Evolutionary conservation across 805 yeast species (phyloP), one percentile per base, ranked within the genome.

Genomic region (Lipomyces chichibuensis): DNA sequence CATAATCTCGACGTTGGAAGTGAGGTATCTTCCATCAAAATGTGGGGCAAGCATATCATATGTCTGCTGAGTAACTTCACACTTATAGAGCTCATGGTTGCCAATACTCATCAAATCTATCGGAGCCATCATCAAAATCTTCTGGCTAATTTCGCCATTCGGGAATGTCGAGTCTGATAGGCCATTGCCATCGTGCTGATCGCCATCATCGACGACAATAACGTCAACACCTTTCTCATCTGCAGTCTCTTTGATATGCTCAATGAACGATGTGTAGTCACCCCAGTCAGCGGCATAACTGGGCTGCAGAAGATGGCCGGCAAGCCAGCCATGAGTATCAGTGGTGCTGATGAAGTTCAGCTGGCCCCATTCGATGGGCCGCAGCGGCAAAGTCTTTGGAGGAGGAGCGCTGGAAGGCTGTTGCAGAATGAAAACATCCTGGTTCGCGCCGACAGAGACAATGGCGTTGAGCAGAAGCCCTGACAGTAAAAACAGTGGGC

Each of bases 241-340:
- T 0, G 91, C 88, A 23, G 74, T 72, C 0, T 74, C 69, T 43
- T 81, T 80, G 72, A 93, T 76, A 64, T 84, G 85, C 3, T 77
- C 70, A 0, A 86, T 80, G 75, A 94, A 93, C 0, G 93, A 87
- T 2, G 90, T 75, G 67, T 89, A 91, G 74, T 94, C 97, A 9
- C 98, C 98, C 97, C 97, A 94, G 76, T 93, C 91, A 3, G 91
- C 95, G 51, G 88, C 84, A 76, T 88, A 94, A 65, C 85, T 86
- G 35, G 84, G 82, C 76, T 93, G 98, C 71, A 88, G 87, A 52
- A 86, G 73, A 79, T 94, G 99, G 0, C 98, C 98, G 4, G 94
- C 87, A 70, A 89, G 85, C 99, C 99, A 95, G 39, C 83, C 98
- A 77, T 95, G 99, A 1, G 98, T 94, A 74, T 95, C 99, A 0